Percentiles rank a stretch among this genome's conserved stretches.
Evolutionary conservation across 345 rosid species (phyloP).

Genomic region (Syzygium jambos): DNA sequence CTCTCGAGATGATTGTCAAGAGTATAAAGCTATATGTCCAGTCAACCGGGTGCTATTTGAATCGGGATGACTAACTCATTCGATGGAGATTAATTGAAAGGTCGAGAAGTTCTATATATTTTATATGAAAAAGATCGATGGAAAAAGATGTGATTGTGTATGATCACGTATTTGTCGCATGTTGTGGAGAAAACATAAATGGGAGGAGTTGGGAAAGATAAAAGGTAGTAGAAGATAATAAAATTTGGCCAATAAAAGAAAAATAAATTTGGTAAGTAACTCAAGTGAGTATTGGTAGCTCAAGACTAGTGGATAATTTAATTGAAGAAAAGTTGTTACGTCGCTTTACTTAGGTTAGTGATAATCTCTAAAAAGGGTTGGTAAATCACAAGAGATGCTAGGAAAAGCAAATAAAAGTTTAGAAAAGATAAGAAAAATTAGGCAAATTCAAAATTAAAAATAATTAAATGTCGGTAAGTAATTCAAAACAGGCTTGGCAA

Average conservation of each 20-base stretch:
- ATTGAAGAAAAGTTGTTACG: background rate
- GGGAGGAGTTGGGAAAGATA: background rate
- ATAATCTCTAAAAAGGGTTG: background rate
- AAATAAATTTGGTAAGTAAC: background rate
- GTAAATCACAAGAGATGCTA: background rate
- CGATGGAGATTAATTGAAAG: background rate
- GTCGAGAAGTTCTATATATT: background rate
- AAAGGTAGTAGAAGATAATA: background rate
- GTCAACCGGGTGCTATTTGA: background rate
- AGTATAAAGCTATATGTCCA: background rate
- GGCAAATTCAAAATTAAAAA: too few relatives aligned
- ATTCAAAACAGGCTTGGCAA: too few relatives aligned
- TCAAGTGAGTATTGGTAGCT: background rate
- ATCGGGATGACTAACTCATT: background rate
- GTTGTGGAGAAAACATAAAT: background rate
- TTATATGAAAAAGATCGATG: background rate
- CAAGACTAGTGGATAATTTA: background rate
- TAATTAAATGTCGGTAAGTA: too few relatives aligned
- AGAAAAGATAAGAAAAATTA: background rate
- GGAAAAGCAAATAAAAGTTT: background rate
- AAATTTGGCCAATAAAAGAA: background rate
- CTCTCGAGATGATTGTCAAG: background rate
- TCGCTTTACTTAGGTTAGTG: background rate
- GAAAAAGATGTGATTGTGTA: background rate
- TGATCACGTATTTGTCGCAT: background rate